Evolutionary conservation across 495 filamentous ascomycete species (phyloP).

Genomic region (Neurospora sublineolata): DNA sequence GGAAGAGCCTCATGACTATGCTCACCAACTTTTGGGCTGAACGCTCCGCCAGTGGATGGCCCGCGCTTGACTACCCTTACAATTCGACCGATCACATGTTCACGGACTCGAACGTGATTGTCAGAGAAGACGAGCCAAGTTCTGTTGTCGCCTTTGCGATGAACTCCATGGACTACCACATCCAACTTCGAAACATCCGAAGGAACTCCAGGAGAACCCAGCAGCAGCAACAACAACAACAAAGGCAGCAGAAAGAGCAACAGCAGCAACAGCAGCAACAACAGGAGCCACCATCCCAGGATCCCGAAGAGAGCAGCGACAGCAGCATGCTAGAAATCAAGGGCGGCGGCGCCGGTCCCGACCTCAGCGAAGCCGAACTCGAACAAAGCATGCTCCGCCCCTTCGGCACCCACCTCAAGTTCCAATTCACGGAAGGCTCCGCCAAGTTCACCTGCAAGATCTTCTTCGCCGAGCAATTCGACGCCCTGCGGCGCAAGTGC

Average conservation of each 20-base stretch:
- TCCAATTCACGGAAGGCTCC: conserved; percentile 81
- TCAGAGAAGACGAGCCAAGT: conserved; percentile 93
- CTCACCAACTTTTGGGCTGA: conserved; percentile 97
- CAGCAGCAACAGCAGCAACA: conserved; percentile 30
- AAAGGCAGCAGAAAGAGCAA: neutral
- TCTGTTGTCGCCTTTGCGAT: conserved; percentile 90
- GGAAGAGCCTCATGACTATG: conserved; percentile 85
- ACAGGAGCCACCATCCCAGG: conserved; percentile 5
- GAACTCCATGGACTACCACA: conserved; percentile 70
- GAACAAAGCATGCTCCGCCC: conserved; percentile 67
- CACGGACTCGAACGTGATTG: conserved; percentile 93
- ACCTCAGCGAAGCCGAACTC: conserved; percentile 42
- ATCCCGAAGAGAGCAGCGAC: conserved; percentile 21
- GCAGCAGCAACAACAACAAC: neutral
- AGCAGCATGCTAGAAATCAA: conserved; percentile 17
- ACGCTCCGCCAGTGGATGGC: conserved; percentile 90
- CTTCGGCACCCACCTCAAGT: conserved; percentile 86
- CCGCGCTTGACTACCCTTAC: conserved; percentile 86
- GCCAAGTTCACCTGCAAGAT: conserved; percentile 96
- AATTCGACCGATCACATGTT: conserved; percentile 86
- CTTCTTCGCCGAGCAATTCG: conserved; percentile 95
- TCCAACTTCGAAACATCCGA: conserved; percentile 64
- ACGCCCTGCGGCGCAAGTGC: conserved; percentile 84
- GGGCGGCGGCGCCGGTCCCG: conserved; percentile 11
- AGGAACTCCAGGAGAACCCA: neutral